phyloP scores from a whole-genome alignment of 148 eudicot species.

The Polygonum aviculare region DNA sequence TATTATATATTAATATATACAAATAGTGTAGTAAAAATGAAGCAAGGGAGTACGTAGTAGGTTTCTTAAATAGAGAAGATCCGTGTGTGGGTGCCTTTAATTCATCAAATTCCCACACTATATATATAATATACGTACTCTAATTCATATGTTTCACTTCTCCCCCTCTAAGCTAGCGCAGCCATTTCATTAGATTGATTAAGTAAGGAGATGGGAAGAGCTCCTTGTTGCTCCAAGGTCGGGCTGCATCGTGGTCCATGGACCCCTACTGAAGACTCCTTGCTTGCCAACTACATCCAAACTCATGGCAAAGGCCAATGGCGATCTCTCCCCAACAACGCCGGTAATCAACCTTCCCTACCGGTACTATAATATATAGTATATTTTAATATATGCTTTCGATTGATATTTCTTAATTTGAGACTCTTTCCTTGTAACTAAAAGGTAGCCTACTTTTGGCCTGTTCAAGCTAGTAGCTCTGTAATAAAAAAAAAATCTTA shows the following conservation, averaged over 20 bases:
- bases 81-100: not conserved
- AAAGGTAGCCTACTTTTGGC: too few relatives aligned
- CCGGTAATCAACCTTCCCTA: conserved; percentile 22
- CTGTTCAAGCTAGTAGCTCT: too few relatives aligned
- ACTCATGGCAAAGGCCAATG: conserved; percentile 62
- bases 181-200: not conserved
- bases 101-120: not conserved
- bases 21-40: too few relatives aligned
- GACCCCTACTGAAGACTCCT: conserved; percentile 44
- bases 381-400: too few relatives aligned
- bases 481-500: too few relatives aligned
- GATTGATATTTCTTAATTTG: too few relatives aligned
- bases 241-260: conserved; percentile 66
- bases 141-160: too few relatives aligned
- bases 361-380: too few relatives aligned
- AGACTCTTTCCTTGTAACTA: too few relatives aligned
- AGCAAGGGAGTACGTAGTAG: not conserved
- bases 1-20: too few relatives aligned
- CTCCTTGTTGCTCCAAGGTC: conserved; percentile 54
- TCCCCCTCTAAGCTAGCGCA: too few relatives aligned
- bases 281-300: conserved; percentile 40
- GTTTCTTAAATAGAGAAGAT: not conserved
- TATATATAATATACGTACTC: not conserved
- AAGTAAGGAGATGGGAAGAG: conserved; percentile 40
- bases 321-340: conserved; percentile 55